These are phyloP conservation scores for Dipodascopsis tothii DNA, from an alignment of 805 yeast species.

Conservation along the genomic window DNA sequence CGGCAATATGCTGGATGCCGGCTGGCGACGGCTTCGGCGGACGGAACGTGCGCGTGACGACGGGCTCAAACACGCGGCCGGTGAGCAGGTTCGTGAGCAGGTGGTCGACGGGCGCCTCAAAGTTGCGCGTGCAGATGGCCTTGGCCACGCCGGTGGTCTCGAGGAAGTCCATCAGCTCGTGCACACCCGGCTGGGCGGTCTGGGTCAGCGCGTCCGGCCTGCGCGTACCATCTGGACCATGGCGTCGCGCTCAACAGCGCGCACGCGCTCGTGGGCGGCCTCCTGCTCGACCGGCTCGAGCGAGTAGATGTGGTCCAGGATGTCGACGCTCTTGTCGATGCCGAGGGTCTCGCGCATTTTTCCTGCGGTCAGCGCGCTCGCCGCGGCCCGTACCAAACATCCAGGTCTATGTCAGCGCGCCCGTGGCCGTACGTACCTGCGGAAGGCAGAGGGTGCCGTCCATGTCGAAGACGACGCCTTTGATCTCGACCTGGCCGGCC, in stretches of 20 bases:
- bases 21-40: slow-evolving; percentile 67
- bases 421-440: slow-evolving; percentile 31
- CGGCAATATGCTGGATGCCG: slow-evolving; percentile 52
- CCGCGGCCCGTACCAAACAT: slow-evolving; percentile 37
- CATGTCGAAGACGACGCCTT: slow-evolving; percentile 67
- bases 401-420: slow-evolving; percentile 33
- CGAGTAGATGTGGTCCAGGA: slow-evolving; percentile 44
- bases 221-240: slow-evolving; percentile 46
- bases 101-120: slow-evolving; percentile 47
- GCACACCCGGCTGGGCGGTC: slow-evolving; percentile 35
- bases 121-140: slow-evolving; percentile 60
- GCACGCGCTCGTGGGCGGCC: slow-evolving; percentile 42
- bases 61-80: slow-evolving; percentile 40
- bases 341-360: slow-evolving; percentile 58
- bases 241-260: slow-evolving; percentile 52
- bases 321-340: slow-evolving; percentile 42
- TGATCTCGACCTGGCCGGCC: too few relatives aligned
- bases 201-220: neutral
- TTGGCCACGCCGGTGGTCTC: slow-evolving; percentile 34
- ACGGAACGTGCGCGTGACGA: slow-evolving; percentile 54
- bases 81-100: slow-evolving; percentile 41
- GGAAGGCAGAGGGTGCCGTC: slow-evolving; percentile 70
- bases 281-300: slow-evolving; percentile 37
- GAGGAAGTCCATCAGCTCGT: slow-evolving; percentile 35
- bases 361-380: slow-evolving; percentile 24